Base-by-base conservation (phyloP, 306 rosid species). In the Corylus heterophylla region DNA sequence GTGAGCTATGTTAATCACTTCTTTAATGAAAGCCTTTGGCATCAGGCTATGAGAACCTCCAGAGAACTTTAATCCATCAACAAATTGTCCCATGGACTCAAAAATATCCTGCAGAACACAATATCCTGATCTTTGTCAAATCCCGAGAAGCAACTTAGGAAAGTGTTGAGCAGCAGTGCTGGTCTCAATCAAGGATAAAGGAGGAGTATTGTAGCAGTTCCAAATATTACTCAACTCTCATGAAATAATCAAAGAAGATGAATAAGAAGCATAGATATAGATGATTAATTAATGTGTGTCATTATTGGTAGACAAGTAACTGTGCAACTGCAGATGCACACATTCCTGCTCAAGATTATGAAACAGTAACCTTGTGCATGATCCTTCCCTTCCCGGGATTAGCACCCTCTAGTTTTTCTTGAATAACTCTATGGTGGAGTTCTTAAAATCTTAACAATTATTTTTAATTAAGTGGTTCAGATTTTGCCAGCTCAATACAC, bases 21-120 rank as follows among this genome's bases (percentile, higher is more conserved):
- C 88, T 77, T 88, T 95, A 18, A 95, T 58, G 63, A 76, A 83
- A 52, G 85, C 75, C 89, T 86, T 95, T 2, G 98, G 89, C 86
- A 95, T 82, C 79, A 92, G 85, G 78, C 97, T 91, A 55, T 92
- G 84, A 44, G 97, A 91, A 25, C 97, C 98, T 67, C 98, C 98
- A 63, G 86, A 83, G 62, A 95, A 95, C 73, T 91, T 95, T 74
- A 92, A 84, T 12, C 98, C 98, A 79, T 95, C 98, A 45, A 95
- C 97, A 79, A 83, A 89, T 16, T 91, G 90, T 59, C 97, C 98
- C 92, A 84, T 84, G 0, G 90, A 88, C 81, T 91, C 98, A 42
- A 95, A 91, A 22, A 95, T 83, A 79, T 90, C 96, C 98, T 95
- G 80, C 56, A 44, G 50, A 82, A 39, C 25, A 22, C 25, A 22